Evolutionary conservation across 495 filamentous ascomycete species (phyloP).

Genomic region (Penicillium turbatum): DNA sequence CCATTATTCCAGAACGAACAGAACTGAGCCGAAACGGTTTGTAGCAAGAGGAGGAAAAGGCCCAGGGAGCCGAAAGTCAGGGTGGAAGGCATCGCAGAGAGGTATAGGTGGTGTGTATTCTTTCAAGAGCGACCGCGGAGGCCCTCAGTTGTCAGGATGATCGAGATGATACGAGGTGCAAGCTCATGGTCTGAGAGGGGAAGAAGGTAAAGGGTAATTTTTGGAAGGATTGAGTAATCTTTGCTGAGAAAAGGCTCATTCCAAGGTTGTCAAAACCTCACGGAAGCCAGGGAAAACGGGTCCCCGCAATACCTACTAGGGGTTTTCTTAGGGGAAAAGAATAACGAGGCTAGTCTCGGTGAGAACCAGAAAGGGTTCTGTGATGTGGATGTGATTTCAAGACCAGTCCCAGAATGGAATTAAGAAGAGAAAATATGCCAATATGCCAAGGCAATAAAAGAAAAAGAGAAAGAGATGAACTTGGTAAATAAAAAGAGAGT

Average conservation of each 20-base stretch:
- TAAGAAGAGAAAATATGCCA: neutral
- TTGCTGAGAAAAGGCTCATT: neutral
- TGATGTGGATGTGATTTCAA: no score
- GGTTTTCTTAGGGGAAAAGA: neutral
- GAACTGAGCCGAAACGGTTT: slow-evolving; percentile 26
- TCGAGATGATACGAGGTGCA: neutral
- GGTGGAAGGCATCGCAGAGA: slow-evolving; percentile 22
- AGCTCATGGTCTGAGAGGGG: slow-evolving; percentile 3
- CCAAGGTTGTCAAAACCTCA: neutral
- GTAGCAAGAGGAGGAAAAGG: slow-evolving; percentile 21
- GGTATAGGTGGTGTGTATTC: neutral
- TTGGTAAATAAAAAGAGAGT: no score
- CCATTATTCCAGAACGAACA: slow-evolving; percentile 40
- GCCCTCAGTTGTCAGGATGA: slow-evolving; percentile 23
- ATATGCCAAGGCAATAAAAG: neutral
- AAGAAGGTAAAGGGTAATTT: neutral
- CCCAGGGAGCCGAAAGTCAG: slow-evolving; percentile 12
- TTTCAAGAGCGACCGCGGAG: slow-evolving; percentile 20
- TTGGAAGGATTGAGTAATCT: neutral
- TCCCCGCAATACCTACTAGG: slow-evolving; percentile 23
- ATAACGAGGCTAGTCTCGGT: slow-evolving; percentile 4
- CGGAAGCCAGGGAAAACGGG: slow-evolving; percentile 14
- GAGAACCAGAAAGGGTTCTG: slow-evolving; percentile 9
- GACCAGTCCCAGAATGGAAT: no score
- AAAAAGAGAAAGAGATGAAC: neutral